Conservation (phyloP, 192 early-diverging fungal genomes). For the Geranomyces variabilis region DNA sequence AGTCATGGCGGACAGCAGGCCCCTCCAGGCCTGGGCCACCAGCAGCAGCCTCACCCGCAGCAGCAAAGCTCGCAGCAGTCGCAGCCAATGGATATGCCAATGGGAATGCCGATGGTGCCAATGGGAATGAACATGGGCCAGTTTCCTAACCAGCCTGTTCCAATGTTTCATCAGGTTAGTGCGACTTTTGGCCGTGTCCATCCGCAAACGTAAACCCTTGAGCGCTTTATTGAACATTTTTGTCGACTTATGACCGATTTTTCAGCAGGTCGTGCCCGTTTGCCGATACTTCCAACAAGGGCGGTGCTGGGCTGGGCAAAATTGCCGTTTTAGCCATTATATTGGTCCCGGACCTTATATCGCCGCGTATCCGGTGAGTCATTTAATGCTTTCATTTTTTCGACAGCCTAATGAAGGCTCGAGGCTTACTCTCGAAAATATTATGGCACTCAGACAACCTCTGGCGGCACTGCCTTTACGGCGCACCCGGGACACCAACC, state of each 20-base stretch:
- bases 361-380: constrained; percentile 8
- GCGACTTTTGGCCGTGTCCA: background rate
- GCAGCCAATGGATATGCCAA: background rate
- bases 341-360: constrained; percentile 23
- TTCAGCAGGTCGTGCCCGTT: constrained; percentile 11
- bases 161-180: constrained; percentile 6
- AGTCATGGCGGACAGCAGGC: background rate
- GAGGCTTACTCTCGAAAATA: too few relatives aligned
- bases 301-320: constrained; percentile 20
- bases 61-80: background rate
- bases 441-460: too few relatives aligned
- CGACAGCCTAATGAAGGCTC: background rate
- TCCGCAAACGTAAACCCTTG: too few relatives aligned
- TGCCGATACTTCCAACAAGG: constrained; percentile 31
- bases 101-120: constrained; percentile 10
- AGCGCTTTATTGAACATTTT: background rate
- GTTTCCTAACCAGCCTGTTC: background rate
- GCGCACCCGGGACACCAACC: too few relatives aligned
- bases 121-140: background rate
- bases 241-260: background rate
- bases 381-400: too few relatives aligned
- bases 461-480: constrained; percentile 18
- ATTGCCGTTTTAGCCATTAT: constrained; percentile 22
- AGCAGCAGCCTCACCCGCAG: background rate
- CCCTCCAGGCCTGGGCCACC: constrained; percentile 1